Evolutionary conservation across 2,329 filamentous ascomycete genomes (phyloP), one percentile per base, ranked within the genome.

Genomic region (Pseudocercospora fuligena): DNA sequence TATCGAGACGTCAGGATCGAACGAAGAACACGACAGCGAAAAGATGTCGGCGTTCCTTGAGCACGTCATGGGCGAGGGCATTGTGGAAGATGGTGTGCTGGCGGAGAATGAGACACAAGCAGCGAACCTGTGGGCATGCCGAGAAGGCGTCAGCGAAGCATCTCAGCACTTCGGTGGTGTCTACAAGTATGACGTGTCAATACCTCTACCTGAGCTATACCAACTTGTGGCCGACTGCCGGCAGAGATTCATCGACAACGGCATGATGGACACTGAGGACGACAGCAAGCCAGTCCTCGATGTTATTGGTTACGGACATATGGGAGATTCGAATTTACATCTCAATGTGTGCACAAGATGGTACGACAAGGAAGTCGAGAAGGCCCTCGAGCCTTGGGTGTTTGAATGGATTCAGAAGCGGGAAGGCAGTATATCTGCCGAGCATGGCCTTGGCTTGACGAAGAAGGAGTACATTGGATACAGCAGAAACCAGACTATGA

Each of bases 101-200:
- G 95, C 95, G 1, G 91, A 98, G 80, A 92, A 97, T 76, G 93
- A 96, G 80, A 97, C 94, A 1, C 96, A 99, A 80, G 86, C 92
- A 71, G 88, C 88, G 76, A 85, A 90, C 3, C 86, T 99, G 60
- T 99, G 95, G 95, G 86, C 88, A 66, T 98, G 94, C 89, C 89
- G 95, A 70, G 95, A 99, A 83, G 93, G 93, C 72, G 92, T 99
- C 73, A 90, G 94, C 0, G 95, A 99, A 82, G 89, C 90, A 54
- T 84, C 96, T 27, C 92, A 92, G 69, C 93, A 97, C 79, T 93
- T 91, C 81, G 96, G 95, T 66, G 95, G 94, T 53, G 94, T 95
- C 8, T 99, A 99, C 87, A 99, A 99, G 82, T 99, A 99, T 79
- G 95, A 99, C 77, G 86, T 99, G 33, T 98, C 95, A 6, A 97